These are phyloP conservation scores for Salix dunnii DNA, from an alignment of 345 rosid species.

Conservation along the genomic window DNA sequence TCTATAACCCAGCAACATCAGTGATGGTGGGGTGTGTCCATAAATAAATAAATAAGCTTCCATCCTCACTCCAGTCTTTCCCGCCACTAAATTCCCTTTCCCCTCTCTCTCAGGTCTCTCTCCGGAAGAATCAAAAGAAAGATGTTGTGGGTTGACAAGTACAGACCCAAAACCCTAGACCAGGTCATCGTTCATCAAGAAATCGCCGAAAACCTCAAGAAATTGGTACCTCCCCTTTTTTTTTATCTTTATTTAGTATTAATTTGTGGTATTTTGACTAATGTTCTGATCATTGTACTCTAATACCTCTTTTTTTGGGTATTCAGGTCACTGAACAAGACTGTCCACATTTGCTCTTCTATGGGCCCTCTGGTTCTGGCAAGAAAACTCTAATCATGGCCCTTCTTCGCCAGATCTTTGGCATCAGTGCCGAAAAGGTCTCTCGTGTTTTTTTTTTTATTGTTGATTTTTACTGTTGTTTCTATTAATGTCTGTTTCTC, in stretches of 20 bases:
- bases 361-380: constrained; percentile 95
- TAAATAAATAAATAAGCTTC: background rate
- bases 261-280: background rate
- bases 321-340: constrained; percentile 84
- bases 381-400: constrained; percentile 99
- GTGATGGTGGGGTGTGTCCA: no score
- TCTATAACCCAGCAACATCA: no score
- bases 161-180: constrained; percentile 87
- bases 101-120: background rate
- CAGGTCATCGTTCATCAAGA: constrained; percentile 75
- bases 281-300: background rate
- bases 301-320: background rate
- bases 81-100: constrained; percentile 8
- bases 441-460: background rate
- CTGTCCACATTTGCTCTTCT: constrained; percentile 94
- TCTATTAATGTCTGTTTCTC: background rate
- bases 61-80: background rate
- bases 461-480: background rate
- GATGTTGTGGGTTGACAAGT: constrained; percentile 99
- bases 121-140: constrained; percentile 1
- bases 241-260: background rate
- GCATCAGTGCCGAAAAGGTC: constrained; percentile 87
- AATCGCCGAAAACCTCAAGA: constrained; percentile 78
- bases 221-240: constrained; percentile 47
- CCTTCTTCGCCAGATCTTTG: constrained; percentile 76